phyloP scores from a whole-genome alignment of 1,284 basidiomycete species.

The Athelia psychrophila region DNA sequence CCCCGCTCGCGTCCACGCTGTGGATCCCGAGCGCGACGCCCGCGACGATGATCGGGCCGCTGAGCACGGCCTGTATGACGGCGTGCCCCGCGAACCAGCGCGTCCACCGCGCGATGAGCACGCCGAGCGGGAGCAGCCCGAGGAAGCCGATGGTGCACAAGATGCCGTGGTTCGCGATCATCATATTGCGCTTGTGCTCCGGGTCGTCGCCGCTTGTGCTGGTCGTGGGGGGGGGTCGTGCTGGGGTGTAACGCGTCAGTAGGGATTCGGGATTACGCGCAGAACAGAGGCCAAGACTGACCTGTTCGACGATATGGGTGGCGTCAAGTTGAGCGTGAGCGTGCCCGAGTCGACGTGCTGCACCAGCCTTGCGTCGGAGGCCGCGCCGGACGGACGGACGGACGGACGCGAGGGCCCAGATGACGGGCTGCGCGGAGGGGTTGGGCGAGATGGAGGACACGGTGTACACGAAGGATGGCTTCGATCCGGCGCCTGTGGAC shows the following conservation, averaged over 20 bases:
- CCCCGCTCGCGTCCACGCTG: too few species aligned
- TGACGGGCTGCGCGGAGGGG: constrained; percentile 38
- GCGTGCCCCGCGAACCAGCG: constrained; percentile 58
- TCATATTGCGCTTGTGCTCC: constrained; percentile 25
- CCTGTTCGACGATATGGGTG: constrained; percentile 19
- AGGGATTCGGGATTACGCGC: too few species aligned
- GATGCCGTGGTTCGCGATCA: constrained; percentile 53
- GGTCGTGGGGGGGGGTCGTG: constrained; percentile 3
- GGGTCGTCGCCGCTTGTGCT: constrained; percentile 14
- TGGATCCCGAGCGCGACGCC: constrained; percentile 48
- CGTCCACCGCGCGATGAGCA: constrained; percentile 54
- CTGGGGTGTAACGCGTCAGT: too few species aligned
- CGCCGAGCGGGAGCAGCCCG: constrained; percentile 55
- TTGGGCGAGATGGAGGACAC: constrained; percentile 25
- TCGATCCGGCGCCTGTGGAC: constrained; percentile 28
- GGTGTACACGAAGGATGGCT: constrained; percentile 41
- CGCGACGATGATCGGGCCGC: constrained; percentile 49
- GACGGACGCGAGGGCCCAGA: constrained; percentile 45
- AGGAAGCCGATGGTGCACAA: constrained; percentile 54
- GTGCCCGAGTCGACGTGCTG: constrained; percentile 40
- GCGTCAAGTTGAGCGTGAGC: constrained; percentile 40
- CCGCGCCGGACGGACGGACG: constrained; percentile 33
- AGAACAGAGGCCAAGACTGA: too few species aligned
- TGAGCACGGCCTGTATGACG: constrained; percentile 42
- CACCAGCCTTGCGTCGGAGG: constrained; percentile 35